Base-by-base conservation (phyloP, 306 rosid genomes). In the Lathyrus oleraceus region DNA sequence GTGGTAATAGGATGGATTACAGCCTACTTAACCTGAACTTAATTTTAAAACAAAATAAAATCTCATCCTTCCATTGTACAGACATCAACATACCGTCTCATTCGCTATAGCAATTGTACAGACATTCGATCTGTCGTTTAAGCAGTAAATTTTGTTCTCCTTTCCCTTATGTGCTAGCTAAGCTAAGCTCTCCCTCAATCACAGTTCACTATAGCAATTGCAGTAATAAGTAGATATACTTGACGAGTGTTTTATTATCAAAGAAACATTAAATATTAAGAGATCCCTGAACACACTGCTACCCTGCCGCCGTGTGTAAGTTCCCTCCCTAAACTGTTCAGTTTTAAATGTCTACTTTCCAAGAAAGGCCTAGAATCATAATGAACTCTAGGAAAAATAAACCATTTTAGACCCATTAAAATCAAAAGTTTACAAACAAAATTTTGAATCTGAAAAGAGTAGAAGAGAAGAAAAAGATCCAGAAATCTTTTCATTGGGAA, bases 81-180 rank as follows among this genome's bases (percentile, higher is more conserved):
- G 25, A 27, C 44, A 67, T 59, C 39, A 71, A 52, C 53, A 16
- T 38, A 63, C 21, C 48, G 62, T 53, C 56, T 36, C 65, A 27
- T 11, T 49, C 13, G 39, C n/a, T 35, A 64, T 70, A n/a, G n/a
- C n/a, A n/a, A n/a, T n/a, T n/a, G n/a, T 6, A 25, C 15, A 25
- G 10, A 54, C 44, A 42, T 17, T 52, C 15, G 21, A 53, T 67
- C 21, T 32, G 68, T 19, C 56, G 38, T 70, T 39, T 52, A 23
- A 58, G 65, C 57, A 65, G 64, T 61, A 78, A 42, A 60, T 32
- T 58, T 62, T 44, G 43, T 53, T 40, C 69, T 40, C 74, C 14
- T 19, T 68, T 64, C 49, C 63, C 13, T 70, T 21, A 69, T 10
- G 51, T 57, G 43, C 67, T 21, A 64, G 65, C 59, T 62, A 20